phyloP scores from a whole-genome alignment of 75 land plant genomes.

The Chamaecyparis obtusa region DNA sequence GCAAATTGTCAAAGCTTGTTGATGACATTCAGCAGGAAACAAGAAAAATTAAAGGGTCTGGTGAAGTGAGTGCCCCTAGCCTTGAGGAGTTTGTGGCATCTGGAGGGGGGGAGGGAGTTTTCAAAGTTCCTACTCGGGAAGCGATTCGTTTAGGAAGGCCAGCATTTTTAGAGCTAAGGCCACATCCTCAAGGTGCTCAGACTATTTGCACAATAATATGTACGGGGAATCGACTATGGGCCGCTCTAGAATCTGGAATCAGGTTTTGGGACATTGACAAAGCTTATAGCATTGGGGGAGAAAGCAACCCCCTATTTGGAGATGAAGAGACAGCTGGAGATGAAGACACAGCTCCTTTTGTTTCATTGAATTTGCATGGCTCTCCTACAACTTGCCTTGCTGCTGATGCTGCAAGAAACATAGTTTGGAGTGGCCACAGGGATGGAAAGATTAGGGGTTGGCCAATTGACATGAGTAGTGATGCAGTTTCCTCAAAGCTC shows the following conservation, averaged over 20 bases:
- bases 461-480: conserved; percentile 42
- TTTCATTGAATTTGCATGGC: background rate
- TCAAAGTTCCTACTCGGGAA: conserved; percentile 43
- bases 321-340: conserved; percentile 11
- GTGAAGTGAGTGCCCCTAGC: background rate
- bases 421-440: conserved; percentile 89
- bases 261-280: conserved; percentile 65
- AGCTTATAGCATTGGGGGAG: conserved; percentile 15
- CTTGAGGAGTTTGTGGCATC: conserved; percentile 53
- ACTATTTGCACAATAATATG: conserved; percentile 46
- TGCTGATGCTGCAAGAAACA: conserved; percentile 49
- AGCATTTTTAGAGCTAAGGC: conserved; percentile 69
- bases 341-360: conserved; percentile 7
- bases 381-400: conserved; percentile 56
- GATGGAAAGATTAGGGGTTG: conserved; percentile 85
- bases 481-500: conserved; percentile 29
- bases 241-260: conserved; percentile 65
- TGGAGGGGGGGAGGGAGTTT: conserved; percentile 62
- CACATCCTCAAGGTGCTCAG: conserved; percentile 60
- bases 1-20: background rate
- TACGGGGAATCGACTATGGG: conserved; percentile 68
- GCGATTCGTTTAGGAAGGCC: conserved; percentile 54
- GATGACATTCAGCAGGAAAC: background rate
- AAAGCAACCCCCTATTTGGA: background rate
- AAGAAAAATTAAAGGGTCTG: background rate